These are phyloP conservation scores for Ceratobasidium sp. DNA, from an alignment of 1,284 basidiomycete species.

Conservation along the genomic window DNA sequence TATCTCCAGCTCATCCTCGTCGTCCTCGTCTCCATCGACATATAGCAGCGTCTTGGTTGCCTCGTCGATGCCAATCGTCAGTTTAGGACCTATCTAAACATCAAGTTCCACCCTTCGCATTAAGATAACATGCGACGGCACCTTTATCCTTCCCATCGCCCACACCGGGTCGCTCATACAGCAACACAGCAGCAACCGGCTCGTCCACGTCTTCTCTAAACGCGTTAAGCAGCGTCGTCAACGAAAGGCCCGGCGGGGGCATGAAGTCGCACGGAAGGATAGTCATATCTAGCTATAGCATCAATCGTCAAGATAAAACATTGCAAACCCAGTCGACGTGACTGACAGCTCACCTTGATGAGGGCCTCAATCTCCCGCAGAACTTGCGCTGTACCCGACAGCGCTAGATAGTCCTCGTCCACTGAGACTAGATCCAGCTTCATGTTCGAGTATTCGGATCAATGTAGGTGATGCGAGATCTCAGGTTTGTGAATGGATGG, in stretches of 20 bases:
- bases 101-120: background rate
- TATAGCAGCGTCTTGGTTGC: slow-evolving; percentile 73
- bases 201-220: slow-evolving; percentile 79
- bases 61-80: slow-evolving; percentile 55
- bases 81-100: slow-evolving; percentile 50
- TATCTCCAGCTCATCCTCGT: slow-evolving; percentile 75
- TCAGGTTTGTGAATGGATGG: slow-evolving; percentile 76
- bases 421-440: slow-evolving; percentile 78
- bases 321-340: background rate
- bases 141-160: slow-evolving; percentile 61
- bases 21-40: slow-evolving; percentile 72
- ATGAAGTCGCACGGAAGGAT: slow-evolving; percentile 91
- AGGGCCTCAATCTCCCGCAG: slow-evolving; percentile 74
- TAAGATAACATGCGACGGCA: slow-evolving; percentile 43
- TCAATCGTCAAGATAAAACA: too few relatives aligned
- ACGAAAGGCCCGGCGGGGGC: slow-evolving; percentile 74
- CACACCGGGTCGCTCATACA: slow-evolving; percentile 66
- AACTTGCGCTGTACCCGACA: slow-evolving; percentile 72
- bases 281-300: slow-evolving; percentile 79
- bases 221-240: slow-evolving; percentile 79
- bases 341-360: slow-evolving; percentile 60
- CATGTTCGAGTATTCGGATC: slow-evolving; percentile 67
- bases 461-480: slow-evolving; percentile 84
- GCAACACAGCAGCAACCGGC: slow-evolving; percentile 79
- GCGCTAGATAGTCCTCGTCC: slow-evolving; percentile 70